A percentile compares a stretch with the other conserved stretches of the same genome.
These are phyloP conservation scores for Trichoderma harzianum DNA, from an alignment of 2,329 filamentous ascomycete species.

Conservation along the genomic window DNA sequence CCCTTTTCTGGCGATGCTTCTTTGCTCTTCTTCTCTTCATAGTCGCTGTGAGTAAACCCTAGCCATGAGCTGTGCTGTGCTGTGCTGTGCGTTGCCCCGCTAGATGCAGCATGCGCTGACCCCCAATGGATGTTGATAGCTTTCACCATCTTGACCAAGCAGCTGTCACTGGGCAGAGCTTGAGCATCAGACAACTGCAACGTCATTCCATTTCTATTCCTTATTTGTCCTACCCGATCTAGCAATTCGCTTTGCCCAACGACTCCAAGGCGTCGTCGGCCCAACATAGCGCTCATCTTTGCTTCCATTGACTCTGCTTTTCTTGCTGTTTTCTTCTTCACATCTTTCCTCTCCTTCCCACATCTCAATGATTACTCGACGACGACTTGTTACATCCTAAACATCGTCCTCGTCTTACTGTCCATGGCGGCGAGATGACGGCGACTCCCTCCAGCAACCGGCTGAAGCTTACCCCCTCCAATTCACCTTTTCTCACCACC, in stretches of 20 bases:
- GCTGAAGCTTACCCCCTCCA: conserved; percentile 71
- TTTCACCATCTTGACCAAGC: conserved; percentile 14
- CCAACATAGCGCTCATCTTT: neutral
- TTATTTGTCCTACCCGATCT: conserved; percentile 3
- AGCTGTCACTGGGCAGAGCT: conserved; percentile 10
- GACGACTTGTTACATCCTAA: neutral
- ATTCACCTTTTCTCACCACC: conserved; percentile 64
- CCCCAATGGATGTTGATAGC: conserved; percentile 11
- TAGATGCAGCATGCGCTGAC: conserved; percentile 4
- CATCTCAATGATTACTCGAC: neutral
- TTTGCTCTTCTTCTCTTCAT: neutral
- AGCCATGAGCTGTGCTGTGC: neutral
- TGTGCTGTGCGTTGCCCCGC: conserved; percentile 10
- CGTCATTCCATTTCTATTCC: conserved; percentile 9
- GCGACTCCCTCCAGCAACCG: conserved; percentile 56
- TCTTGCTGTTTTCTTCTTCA: neutral
- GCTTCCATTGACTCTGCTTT: neutral
- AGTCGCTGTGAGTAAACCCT: conserved; percentile 16
- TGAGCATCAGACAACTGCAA: conserved; percentile 7
- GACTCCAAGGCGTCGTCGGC: neutral
- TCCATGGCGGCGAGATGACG: conserved; percentile 58
- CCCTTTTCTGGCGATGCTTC: conserved; percentile 6
- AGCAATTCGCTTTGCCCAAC: conserved; percentile 10
- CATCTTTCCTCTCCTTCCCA: neutral
- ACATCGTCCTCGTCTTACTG: neutral